Evolutionary conservation across 1,139 yeast genomes (phyloP).

Genomic region (Hyphopichia pseudoburtonii): DNA sequence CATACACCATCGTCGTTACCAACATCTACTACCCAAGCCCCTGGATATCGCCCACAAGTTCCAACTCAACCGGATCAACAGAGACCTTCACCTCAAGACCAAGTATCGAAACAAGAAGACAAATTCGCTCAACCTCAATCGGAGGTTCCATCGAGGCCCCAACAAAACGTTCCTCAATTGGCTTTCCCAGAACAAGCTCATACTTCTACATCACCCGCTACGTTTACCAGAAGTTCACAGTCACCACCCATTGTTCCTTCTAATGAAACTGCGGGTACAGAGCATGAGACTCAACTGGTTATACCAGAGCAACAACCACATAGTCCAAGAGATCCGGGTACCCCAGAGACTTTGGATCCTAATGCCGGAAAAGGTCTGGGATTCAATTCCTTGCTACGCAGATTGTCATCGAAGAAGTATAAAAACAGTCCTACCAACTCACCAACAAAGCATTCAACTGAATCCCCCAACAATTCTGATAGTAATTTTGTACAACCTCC

Average conservation of each 20-base stretch:
- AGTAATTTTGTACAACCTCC: constrained; percentile 4
- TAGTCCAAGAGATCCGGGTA: constrained; percentile 25
- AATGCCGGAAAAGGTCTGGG: constrained; percentile 27
- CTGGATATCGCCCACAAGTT: constrained; percentile 4
- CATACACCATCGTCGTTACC: constrained; percentile 9
- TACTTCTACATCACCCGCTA: constrained; percentile 37
- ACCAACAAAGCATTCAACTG: not conserved
- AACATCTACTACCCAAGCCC: not conserved
- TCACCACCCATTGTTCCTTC: constrained; percentile 12
- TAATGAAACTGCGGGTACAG: constrained; percentile 4
- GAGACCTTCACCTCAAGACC: constrained; percentile 4
- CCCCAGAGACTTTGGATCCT: constrained; percentile 36
- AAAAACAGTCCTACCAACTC: constrained; percentile 15
- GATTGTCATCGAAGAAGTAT: constrained; percentile 37
- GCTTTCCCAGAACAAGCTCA: constrained; percentile 72
- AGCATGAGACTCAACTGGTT: constrained; percentile 4
- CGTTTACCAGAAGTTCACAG: constrained; percentile 15
- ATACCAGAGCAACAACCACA: constrained; percentile 39
- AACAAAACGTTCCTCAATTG: constrained; percentile 23
- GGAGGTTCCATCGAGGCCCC: constrained; percentile 10
- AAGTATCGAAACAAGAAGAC: constrained; percentile 3
- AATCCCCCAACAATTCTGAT: constrained; percentile 1
- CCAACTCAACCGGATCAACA: constrained; percentile 3
- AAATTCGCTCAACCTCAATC: constrained; percentile 9
- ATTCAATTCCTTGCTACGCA: constrained; percentile 39